Evolutionary conservation across 2,329 filamentous ascomycete genomes (phyloP).

Genomic region (Xylariaceae sp.): DNA sequence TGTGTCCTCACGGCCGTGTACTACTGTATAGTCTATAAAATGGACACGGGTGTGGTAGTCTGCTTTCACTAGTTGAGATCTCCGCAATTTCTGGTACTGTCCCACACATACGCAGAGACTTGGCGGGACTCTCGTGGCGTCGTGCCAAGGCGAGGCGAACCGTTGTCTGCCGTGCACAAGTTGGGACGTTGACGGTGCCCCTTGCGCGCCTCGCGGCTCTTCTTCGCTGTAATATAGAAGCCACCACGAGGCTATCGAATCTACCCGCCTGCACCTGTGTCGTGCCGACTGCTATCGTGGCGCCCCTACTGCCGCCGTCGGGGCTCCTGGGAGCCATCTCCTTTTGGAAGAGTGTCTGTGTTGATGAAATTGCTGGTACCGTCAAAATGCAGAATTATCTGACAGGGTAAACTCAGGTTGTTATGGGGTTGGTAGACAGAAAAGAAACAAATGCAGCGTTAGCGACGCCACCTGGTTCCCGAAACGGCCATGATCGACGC

Average conservation of each 20-base stretch:
- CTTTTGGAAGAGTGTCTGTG: not conserved
- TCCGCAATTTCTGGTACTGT: slow-evolving; percentile 9
- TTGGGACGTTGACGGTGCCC: slow-evolving; percentile 6
- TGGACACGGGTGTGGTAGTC: too few relatives aligned
- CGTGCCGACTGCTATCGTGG: slow-evolving; percentile 11
- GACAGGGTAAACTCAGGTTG: not conserved
- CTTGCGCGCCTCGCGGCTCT: slow-evolving; percentile 39
- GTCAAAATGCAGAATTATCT: not conserved
- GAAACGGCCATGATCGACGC: slow-evolving; percentile 28
- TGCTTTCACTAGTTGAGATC: too few relatives aligned
- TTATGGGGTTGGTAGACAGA: slow-evolving; percentile 11
- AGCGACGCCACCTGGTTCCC: slow-evolving; percentile 29
- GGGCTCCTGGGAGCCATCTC: not conserved
- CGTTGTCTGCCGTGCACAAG: slow-evolving; percentile 15
- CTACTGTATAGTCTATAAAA: slow-evolving; percentile 19
- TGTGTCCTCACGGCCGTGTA: slow-evolving; percentile 4
- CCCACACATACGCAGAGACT: not conserved
- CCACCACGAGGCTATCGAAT: slow-evolving; percentile 28
- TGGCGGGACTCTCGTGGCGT: slow-evolving; percentile 17
- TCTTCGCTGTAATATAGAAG: slow-evolving; percentile 41
- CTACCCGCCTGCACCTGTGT: slow-evolving; percentile 17
- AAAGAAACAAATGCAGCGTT: slow-evolving; percentile 29
- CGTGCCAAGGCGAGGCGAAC: slow-evolving; percentile 36
- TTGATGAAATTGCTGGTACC: not conserved
- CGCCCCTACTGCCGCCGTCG: not conserved